Percentiles rank a stretch among this genome's conserved stretches.
Conservation (phyloP, 352 stramenopile genomes). For the Phytophthora pini region DNA sequence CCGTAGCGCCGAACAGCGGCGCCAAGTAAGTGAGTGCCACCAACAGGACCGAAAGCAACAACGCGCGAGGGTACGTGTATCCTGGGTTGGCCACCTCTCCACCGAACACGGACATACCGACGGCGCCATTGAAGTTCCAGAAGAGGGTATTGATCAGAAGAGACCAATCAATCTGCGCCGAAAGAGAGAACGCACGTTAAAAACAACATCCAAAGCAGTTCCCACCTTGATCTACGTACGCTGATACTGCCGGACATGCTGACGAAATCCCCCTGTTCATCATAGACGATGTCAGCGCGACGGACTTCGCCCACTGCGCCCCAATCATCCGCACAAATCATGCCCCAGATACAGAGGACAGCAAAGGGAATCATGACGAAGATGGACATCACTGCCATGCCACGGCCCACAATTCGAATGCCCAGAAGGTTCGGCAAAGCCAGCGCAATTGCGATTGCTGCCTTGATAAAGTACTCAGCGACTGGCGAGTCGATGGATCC, state of each 20-base stretch:
- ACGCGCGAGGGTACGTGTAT: conserved; percentile 80
- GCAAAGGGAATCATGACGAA: conserved; percentile 93
- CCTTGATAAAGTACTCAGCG: conserved; percentile 52
- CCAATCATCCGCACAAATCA: conserved; percentile 41
- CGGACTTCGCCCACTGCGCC: conserved; percentile 44
- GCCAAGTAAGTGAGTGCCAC: conserved; percentile 88
- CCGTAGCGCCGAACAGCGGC: conserved; percentile 87
- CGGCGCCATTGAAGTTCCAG: conserved; percentile 96
- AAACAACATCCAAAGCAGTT: too few species aligned
- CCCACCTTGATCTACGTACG: conserved; percentile 15
- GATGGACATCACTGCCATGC: conserved; percentile 78
- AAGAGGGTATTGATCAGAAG: conserved; percentile 94
- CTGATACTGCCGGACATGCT: conserved; percentile 45
- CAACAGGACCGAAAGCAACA: conserved; percentile 84
- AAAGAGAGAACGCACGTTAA: not conserved
- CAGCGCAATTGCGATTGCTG: conserved; percentile 47
- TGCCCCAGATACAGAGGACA: conserved; percentile 61
- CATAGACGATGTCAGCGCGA: conserved; percentile 46
- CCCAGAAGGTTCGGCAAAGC: conserved; percentile 47
- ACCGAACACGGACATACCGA: conserved; percentile 88
- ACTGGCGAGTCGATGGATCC: conserved; percentile 38
- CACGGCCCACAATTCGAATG: conserved; percentile 74
- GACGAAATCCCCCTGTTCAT: conserved; percentile 44
- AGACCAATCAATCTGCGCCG: conserved; percentile 71
- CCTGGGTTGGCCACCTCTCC: conserved; percentile 87